Base-by-base conservation (phyloP, 805 yeast species). In the Metschnikowia kofuensis region DNA sequence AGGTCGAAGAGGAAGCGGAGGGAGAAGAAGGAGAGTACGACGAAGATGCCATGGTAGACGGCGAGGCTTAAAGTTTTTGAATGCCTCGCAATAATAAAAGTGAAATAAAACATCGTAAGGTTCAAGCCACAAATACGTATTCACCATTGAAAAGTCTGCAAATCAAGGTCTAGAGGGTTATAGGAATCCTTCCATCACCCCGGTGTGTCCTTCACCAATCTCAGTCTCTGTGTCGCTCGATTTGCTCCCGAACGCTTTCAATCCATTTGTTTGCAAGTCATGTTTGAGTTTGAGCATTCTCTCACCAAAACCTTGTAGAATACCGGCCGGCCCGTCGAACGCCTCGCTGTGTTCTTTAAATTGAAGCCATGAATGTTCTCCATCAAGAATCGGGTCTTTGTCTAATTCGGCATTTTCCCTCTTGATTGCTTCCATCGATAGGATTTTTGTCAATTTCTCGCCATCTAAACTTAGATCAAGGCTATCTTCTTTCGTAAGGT, bases 241-340 rank as follows among this genome's bases (percentile, higher is more conserved):
- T 10, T 40, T 30, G 13, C 26, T 40, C 28, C 36, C 41, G 30
- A 50, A 48, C 4, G 52, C 56, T 42, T 48, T 52, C 14, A 50
- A 30, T 5, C 56, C 56, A 21, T 52, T 49, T 9, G 48, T 39
- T 31, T 50, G 43, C 53, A 49, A 42, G 16, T 48, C 51, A 21
- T 72, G 70, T 50, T 67, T 66, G 45, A 80, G 67, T 44, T 68
- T 72, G 13, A 77, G 82, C 35, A 81, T 67, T 68, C 78, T 69
- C 48, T 83, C 89, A 38, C 84, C 78, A 6, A 85, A 78, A 15
- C 86, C 83, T 21, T 83, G 76, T 16, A 85, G 67, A 71, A 85
- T 69, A 0, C 91, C 90, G 0, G 91, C 81, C 0, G 90, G 87
- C 0, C 91, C 91, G 35, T 83, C 84, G 68, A 73, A 57, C 2